Percentiles rank a stretch among this genome's conserved stretches.
Conservation (phyloP, 306 rosid species). For the Abrus pulchellus region DNA sequence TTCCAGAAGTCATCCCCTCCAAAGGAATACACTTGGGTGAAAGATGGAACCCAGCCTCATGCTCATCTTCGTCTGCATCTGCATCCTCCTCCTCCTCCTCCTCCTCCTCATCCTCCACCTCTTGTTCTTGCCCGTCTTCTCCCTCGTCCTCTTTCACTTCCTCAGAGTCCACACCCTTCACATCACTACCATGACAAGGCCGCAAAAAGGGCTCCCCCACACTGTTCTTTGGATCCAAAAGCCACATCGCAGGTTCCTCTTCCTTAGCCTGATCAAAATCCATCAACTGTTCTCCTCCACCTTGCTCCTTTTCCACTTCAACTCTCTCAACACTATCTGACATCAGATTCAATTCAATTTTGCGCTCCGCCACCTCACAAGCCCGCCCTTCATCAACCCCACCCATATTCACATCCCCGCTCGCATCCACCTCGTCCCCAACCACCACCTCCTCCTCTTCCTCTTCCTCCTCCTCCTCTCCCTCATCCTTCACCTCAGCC, state of each 20-base stretch:
- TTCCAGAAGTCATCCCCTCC: slow-evolving; percentile 75
- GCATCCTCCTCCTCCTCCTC: slow-evolving; percentile 60
- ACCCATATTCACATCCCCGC: slow-evolving; percentile 52
- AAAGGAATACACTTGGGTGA: slow-evolving; percentile 61
- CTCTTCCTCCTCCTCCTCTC: slow-evolving; percentile 48
- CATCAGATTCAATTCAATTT: slow-evolving; percentile 67
- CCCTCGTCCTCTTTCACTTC: slow-evolving; percentile 54
- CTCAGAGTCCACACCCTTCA: slow-evolving; percentile 51
- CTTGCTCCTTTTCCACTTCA: slow-evolving; percentile 51
- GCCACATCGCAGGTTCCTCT: slow-evolving; percentile 65
- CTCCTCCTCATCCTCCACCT: background rate
- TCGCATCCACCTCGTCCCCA: slow-evolving; percentile 53
- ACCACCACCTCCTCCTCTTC: slow-evolving; percentile 49
- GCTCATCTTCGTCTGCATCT: slow-evolving; percentile 62
- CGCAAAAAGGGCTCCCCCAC: slow-evolving; percentile 59
- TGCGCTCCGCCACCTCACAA: slow-evolving; percentile 64
- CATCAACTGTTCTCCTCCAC: slow-evolving; percentile 58
- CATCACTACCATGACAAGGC: slow-evolving; percentile 59
- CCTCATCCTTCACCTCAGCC: slow-evolving; percentile 54
- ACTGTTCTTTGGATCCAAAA: slow-evolving; percentile 58
- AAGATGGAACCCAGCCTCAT: slow-evolving; percentile 69
- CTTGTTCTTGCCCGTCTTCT: slow-evolving; percentile 54
- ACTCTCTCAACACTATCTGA: slow-evolving; percentile 60
- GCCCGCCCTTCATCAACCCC: slow-evolving; percentile 56
- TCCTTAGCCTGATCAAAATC: slow-evolving; percentile 67